A percentile compares a stretch with the other conserved stretches of the same genome.
Evolutionary conservation across 2,329 filamentous ascomycete species (phyloP).

Genomic region (Nakataea oryzae): DNA sequence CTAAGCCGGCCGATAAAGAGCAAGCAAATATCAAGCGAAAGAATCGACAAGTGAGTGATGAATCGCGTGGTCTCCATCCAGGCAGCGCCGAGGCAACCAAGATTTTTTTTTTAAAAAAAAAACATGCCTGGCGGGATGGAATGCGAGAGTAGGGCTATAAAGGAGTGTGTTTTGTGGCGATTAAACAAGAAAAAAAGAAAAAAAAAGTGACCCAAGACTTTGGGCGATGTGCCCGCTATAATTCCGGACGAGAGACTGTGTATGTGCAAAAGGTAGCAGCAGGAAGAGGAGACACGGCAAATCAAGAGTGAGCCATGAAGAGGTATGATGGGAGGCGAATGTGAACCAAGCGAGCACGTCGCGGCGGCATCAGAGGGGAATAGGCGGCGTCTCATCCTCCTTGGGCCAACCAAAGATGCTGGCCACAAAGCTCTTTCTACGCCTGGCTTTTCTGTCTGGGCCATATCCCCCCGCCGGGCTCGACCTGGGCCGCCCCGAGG

Average conservation of each 20-base stretch:
- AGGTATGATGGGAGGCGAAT: neutral
- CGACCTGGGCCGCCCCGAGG: neutral
- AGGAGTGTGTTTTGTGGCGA: neutral
- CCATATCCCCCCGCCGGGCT: neutral
- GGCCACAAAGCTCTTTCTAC: constrained; percentile 36
- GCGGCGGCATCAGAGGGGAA: constrained; percentile 4
- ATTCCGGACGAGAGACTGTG: neutral
- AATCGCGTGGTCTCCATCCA: too few relatives aligned
- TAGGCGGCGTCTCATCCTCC: constrained; percentile 6
- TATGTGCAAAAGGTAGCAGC: neutral
- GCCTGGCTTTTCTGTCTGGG: constrained; percentile 18
- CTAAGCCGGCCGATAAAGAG: too few relatives aligned
- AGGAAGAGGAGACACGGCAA: neutral
- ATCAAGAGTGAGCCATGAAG: neutral
- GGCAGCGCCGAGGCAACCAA: too few relatives aligned
- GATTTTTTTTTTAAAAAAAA: too few relatives aligned
- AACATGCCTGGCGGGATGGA: too few relatives aligned
- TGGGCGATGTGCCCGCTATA: neutral
- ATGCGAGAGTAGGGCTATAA: neutral
- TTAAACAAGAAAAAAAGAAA: neutral
- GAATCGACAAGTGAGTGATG: too few relatives aligned
- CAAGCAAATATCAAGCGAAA: too few relatives aligned
- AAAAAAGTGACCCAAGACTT: neutral
- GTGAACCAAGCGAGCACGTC: too few relatives aligned
- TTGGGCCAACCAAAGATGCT: constrained; percentile 26